These are phyloP conservation scores for Protomyces arabidopsidicola DNA, from an alignment of 1,139 yeast species.

Conservation along the genomic window DNA sequence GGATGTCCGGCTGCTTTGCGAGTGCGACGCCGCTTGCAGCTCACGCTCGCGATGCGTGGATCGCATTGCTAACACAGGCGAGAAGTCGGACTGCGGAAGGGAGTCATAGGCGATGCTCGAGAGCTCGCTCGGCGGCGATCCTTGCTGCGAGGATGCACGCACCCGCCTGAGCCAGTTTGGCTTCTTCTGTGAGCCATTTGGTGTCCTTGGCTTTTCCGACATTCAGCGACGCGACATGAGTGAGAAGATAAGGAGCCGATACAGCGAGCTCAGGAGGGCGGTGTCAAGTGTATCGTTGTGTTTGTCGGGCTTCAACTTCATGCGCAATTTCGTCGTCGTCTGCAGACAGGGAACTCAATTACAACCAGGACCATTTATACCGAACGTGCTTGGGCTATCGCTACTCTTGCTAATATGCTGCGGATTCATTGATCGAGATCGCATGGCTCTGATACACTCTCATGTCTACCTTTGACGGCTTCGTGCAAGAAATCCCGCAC, in stretches of 20 bases:
- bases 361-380: neutral
- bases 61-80: slow-evolving; percentile 19
- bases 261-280: neutral
- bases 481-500: slow-evolving; percentile 20
- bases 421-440: too few species aligned
- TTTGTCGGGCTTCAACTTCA: neutral
- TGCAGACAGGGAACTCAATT: too few species aligned
- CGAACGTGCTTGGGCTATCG: neutral
- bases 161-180: slow-evolving; percentile 23
- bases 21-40: slow-evolving; percentile 1
- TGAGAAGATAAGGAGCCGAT: neutral
- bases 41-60: slow-evolving; percentile 20
- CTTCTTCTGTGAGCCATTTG: slow-evolving; percentile 20
- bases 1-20: neutral
- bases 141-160: slow-evolving; percentile 10
- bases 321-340: neutral
- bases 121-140: slow-evolving; percentile 2
- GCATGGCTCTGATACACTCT: too few species aligned
- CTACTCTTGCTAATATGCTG: too few species aligned
- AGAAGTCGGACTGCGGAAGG: slow-evolving; percentile 20
- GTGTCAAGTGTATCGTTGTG: neutral
- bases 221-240: slow-evolving; percentile 6
- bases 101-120: slow-evolving; percentile 11
- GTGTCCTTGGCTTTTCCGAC: slow-evolving; percentile 22
- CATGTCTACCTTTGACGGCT: slow-evolving; percentile 28